These are phyloP conservation scores for Nidularia pulvinata DNA, from an alignment of 768 basidiomycete species.

Conservation along the genomic window DNA sequence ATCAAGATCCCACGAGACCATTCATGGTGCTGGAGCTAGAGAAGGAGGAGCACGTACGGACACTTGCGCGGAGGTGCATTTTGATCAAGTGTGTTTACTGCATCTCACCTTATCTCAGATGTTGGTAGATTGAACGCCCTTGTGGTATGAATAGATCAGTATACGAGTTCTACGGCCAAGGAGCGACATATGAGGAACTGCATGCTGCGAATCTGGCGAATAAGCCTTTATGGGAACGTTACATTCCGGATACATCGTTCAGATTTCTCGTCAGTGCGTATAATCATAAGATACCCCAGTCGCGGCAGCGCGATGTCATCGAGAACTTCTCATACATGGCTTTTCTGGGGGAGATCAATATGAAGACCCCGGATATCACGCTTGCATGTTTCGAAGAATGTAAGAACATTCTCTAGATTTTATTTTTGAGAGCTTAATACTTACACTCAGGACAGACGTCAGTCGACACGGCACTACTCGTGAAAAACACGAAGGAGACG, in stretches of 20 bases:
- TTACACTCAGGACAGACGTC: constrained; percentile 32
- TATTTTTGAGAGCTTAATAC: not conserved
- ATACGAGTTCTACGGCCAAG: constrained; percentile 78
- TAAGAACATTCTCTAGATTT: constrained; percentile 28
- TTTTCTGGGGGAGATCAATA: constrained; percentile 77
- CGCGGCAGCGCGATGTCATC: constrained; percentile 64
- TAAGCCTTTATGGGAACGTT: constrained; percentile 53
- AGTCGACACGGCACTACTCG: constrained; percentile 45
- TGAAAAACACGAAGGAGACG: constrained; percentile 57
- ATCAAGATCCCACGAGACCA: constrained; percentile 57
- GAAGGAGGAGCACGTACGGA: constrained; percentile 68
- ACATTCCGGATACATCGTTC: constrained; percentile 71
- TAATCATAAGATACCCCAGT: constrained; percentile 72
- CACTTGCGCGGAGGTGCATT: constrained; percentile 79
- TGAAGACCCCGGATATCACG: constrained; percentile 76
- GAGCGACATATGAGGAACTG: constrained; percentile 65
- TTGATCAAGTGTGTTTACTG: constrained; percentile 68
- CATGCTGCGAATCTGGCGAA: constrained; percentile 53
- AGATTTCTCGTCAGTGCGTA: constrained; percentile 76
- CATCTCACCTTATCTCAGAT: constrained; percentile 1
- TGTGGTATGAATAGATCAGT: constrained; percentile 50
- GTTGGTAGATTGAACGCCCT: constrained; percentile 1
- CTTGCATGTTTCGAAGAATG: constrained; percentile 89
- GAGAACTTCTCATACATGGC: constrained; percentile 87
- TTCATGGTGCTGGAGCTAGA: constrained; percentile 76